A percentile compares a stretch with the other conserved stretches of the same genome.
Evolutionary conservation across 768 basidiomycete genomes (phyloP).

Genomic region (Lanmaoa rubissima): DNA sequence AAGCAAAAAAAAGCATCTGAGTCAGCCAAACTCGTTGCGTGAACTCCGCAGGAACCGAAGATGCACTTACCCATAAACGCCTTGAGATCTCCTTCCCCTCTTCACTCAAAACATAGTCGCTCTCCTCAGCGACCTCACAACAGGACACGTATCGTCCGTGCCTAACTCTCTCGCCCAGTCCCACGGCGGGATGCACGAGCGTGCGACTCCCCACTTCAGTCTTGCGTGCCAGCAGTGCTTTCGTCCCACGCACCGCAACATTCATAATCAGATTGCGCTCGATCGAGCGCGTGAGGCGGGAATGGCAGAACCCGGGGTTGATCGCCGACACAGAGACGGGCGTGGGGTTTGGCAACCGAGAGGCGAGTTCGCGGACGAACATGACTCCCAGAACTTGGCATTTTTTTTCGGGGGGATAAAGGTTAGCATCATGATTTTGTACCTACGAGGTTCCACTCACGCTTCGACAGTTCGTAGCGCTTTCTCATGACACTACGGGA

Average conservation of each 20-base stretch:
- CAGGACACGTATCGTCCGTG: slow-evolving; percentile 33
- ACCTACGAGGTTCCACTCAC: slow-evolving; percentile 11
- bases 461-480: slow-evolving; percentile 27
- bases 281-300: slow-evolving; percentile 26
- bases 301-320: slow-evolving; percentile 38
- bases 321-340: slow-evolving; percentile 32
- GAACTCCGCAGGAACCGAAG: neutral
- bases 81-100: slow-evolving; percentile 31
- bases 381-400: slow-evolving; percentile 33
- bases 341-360: slow-evolving; percentile 27
- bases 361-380: slow-evolving; percentile 36
- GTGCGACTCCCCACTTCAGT: slow-evolving; percentile 38
- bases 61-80: slow-evolving; percentile 34
- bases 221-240: slow-evolving; percentile 28
- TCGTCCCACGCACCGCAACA: slow-evolving; percentile 1
- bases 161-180: slow-evolving; percentile 19
- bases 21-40: slow-evolving; percentile 1
- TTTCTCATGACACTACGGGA: slow-evolving; percentile 22
- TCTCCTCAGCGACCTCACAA: slow-evolving; percentile 29
- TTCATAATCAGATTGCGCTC: slow-evolving; percentile 7
- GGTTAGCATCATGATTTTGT: neutral
- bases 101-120: slow-evolving; percentile 31
- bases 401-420: neutral
- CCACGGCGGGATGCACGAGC: slow-evolving; percentile 34
- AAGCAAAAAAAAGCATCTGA: neutral